These are phyloP conservation scores for Solanum sparsipilum DNA, from an alignment of 257 asterid species.

Conservation along the genomic window DNA sequence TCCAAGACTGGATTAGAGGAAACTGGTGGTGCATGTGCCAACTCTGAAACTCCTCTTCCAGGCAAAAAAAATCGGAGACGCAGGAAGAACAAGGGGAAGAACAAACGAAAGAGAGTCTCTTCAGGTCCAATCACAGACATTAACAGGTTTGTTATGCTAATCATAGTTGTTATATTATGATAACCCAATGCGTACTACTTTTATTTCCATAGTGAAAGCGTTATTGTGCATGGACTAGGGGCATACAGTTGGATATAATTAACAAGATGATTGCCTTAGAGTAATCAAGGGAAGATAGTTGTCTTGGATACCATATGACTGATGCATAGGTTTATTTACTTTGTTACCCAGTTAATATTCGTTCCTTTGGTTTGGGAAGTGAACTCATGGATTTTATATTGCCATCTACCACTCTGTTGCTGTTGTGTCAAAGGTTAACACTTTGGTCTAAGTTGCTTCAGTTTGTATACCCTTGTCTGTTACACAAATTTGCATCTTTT, in stretches of 20 bases:
- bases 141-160: slow-evolving; percentile 35
- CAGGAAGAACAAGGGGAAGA: slow-evolving; percentile 50
- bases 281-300: neutral
- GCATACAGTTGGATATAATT: neutral
- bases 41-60: slow-evolving; percentile 24
- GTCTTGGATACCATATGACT: neutral
- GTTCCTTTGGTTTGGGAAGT: neutral
- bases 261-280: neutral
- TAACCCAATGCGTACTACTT: neutral
- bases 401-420: neutral
- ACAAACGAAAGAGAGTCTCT: slow-evolving; percentile 40
- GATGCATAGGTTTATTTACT: neutral
- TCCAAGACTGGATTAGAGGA: slow-evolving; percentile 32
- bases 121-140: slow-evolving; percentile 38
- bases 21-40: slow-evolving; percentile 19
- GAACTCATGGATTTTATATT: neutral
- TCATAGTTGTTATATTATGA: neutral
- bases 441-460: neutral
- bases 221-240: neutral
- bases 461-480: neutral
- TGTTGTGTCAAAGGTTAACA: neutral
- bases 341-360: neutral
- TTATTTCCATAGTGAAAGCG: neutral
- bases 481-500: neutral
- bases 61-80: slow-evolving; percentile 14